Evolutionary conservation across 257 asterid genomes (phyloP).

Genomic region (Ophiorrhiza pumila): DNA sequence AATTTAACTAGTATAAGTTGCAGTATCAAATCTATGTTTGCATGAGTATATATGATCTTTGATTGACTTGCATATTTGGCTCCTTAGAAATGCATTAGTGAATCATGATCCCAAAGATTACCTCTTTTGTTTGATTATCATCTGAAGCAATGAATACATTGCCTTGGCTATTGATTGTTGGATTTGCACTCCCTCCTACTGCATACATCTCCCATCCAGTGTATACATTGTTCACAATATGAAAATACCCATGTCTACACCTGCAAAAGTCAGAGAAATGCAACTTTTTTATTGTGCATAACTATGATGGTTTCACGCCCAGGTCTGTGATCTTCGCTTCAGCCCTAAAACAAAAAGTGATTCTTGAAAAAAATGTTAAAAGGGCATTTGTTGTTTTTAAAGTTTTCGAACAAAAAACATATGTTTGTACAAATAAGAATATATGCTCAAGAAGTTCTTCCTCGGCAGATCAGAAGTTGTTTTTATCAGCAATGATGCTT

Average conservation of each 20-base stretch:
- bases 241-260: conserved; percentile 75
- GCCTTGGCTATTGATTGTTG: conserved; percentile 77
- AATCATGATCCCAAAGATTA: background rate
- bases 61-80: no score
- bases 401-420: background rate
- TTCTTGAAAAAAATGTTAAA: background rate
- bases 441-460: no score
- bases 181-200: conserved; percentile 77
- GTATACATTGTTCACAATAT: conserved; percentile 67
- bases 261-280: conserved; percentile 20
- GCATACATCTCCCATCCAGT: conserved; percentile 83
- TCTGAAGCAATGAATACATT: conserved; percentile 64
- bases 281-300: background rate
- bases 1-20: background rate
- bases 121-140: conserved; percentile 36
- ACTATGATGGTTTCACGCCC: background rate
- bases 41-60: no score
- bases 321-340: background rate
- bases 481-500: background rate
- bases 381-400: background rate
- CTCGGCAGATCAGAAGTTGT: background rate
- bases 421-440: no score
- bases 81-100: background rate
- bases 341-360: background rate
- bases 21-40: background rate